Base-by-base conservation (phyloP, 2,329 filamentous ascomycete genomes). In the Diplocarpon rosae region DNA sequence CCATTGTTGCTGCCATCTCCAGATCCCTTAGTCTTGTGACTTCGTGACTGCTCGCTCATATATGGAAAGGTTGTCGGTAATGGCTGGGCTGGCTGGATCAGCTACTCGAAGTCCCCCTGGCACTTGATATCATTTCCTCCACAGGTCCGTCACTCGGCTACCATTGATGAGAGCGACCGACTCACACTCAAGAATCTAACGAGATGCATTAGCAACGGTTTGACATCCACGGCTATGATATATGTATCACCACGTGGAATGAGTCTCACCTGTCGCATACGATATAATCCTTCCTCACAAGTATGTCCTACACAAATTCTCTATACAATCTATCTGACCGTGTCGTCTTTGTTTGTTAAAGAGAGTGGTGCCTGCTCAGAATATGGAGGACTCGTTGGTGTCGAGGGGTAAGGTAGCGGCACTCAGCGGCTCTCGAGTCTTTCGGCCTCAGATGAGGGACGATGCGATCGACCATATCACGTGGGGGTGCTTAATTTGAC, bases 1-100 rank as follows among this genome's bases (percentile, higher is more conserved):
- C 62, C 53, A 62, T 59, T 48, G 55, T 56, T 36, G 56, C 48
- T 55, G 59, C 57, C 62, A 66, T 65, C 36, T 57, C 52, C 49
- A 49, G 43, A 46, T 43, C 54, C 63, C 39, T 56, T 57, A 51
- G 58, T 62, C 46, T 59, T 64, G 48, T 60, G 60, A 51, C 55
- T 60, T 51, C 50, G 56, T 60, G 52, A 60, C 58, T 54, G 37
- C 40, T 51, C 58, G 47, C 53, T 59, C 49, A 60, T 60, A 61
- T 56, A 52, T 54, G 34, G 39, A 45, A 45, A 46, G 50, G 43
- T 49, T 39, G 48, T 54, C 50, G 50, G 44, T 45, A 49, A 45
- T 37, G 49, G 51, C 40, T 48, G 50, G 51, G 53, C 56, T 49
- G 56, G 49, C 20, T 7, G 20, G 4, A 44, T 47, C 42, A 50